Percentiles rank a stretch among this genome's conserved stretches.
These are phyloP conservation scores for Nissolia schottii DNA, from an alignment of 306 rosid genomes.

Conservation along the genomic window DNA sequence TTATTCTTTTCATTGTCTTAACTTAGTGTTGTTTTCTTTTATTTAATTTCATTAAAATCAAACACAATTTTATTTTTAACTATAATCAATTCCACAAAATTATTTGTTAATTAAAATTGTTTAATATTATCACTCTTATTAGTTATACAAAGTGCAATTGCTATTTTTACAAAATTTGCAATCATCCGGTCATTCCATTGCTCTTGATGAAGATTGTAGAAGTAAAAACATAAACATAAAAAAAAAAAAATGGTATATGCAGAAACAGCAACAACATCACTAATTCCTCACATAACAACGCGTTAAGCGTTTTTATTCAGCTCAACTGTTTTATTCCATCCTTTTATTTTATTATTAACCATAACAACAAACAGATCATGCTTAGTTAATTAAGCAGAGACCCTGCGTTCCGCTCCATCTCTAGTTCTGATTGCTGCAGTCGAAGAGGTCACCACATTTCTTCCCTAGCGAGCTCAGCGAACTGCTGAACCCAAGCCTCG, in stretches of 20 bases:
- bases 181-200: not conserved
- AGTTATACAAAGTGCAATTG: no score
- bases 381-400: slow-evolving; percentile 1
- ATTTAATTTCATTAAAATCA: no score
- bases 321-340: not conserved
- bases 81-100: no score
- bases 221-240: no score
- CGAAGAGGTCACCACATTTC: slow-evolving; percentile 40
- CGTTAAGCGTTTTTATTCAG: not conserved
- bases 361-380: not conserved
- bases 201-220: not conserved
- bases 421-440: not conserved
- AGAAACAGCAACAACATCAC: not conserved
- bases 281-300: not conserved
- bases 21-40: no score
- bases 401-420: not conserved
- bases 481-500: slow-evolving; percentile 43
- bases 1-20: no score
- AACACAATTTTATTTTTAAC: no score
- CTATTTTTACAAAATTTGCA: no score
- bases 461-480: slow-evolving; percentile 21
- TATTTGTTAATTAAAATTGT: no score
- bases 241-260: no score
- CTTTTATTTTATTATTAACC: not conserved
- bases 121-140: no score